phyloP scores from a whole-genome alignment of 2,329 filamentous ascomycete genomes.

The Cladorrhinum sp. region DNA sequence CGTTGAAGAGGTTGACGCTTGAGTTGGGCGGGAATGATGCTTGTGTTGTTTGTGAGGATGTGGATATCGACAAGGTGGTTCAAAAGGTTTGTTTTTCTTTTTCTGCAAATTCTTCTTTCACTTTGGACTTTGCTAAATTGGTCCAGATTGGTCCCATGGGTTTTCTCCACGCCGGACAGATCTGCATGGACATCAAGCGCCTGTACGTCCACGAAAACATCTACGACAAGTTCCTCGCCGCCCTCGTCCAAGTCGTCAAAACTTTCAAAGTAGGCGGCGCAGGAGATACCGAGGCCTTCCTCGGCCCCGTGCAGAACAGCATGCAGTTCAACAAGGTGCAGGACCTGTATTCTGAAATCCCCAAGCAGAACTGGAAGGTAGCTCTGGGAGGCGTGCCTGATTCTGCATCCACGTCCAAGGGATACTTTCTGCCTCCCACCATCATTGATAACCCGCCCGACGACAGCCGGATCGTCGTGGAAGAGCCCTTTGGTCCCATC shows the following conservation, averaged over 20 bases:
- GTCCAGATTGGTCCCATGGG: conserved; percentile 44
- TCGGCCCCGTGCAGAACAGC: conserved; percentile 57
- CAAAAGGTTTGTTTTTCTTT: conserved; percentile 25
- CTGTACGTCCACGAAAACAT: conserved; percentile 55
- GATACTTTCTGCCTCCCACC: conserved; percentile 56
- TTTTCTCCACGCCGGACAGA: conserved; percentile 58
- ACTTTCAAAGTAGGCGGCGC: conserved; percentile 44
- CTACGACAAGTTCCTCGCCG: conserved; percentile 46
- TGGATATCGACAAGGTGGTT: conserved; percentile 42
- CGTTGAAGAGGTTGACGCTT: conserved; percentile 46
- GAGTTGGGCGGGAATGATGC: conserved; percentile 49
- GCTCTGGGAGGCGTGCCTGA: conserved; percentile 39
- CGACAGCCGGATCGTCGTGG: conserved; percentile 51
- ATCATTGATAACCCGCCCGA: conserved; percentile 60
- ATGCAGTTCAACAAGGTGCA: conserved; percentile 57
- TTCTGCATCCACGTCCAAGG: conserved; percentile 36
- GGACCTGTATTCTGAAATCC: conserved; percentile 47
- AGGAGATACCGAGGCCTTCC: conserved; percentile 40
- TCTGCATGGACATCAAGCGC: conserved; percentile 52
- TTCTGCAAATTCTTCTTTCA: neutral
- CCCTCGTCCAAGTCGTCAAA: conserved; percentile 46
- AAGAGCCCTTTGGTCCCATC: conserved; percentile 47
- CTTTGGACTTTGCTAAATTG: neutral
- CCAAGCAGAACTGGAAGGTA: conserved; percentile 45
- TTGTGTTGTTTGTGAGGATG: conserved; percentile 44